These are phyloP conservation scores for Adiantum capillusveneris DNA, from an alignment of 75 land plant genomes.

Conservation along the genomic window DNA sequence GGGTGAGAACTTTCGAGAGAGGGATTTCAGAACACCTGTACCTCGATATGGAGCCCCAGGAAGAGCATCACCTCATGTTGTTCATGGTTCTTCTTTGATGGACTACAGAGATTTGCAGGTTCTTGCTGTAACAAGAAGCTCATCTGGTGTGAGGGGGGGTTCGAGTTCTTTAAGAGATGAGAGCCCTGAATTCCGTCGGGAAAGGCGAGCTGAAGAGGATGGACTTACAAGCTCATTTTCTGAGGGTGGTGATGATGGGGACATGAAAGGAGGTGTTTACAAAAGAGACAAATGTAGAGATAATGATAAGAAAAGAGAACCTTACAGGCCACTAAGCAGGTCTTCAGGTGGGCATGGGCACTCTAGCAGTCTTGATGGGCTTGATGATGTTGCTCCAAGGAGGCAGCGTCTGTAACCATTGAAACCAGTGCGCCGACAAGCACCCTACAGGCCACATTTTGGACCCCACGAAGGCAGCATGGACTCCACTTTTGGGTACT, in stretches of 20 bases:
- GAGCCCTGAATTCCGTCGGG: not conserved
- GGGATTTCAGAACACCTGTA: constrained; percentile 14
- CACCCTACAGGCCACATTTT: too few relatives aligned
- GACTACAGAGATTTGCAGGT: constrained; percentile 22
- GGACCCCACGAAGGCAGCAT: too few relatives aligned
- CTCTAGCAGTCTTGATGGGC: not conserved
- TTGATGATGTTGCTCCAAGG: too few relatives aligned
- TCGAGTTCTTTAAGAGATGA: constrained; percentile 6
- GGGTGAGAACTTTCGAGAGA: constrained; percentile 26
- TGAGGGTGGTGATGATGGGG: not conserved
- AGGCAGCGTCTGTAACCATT: too few relatives aligned
- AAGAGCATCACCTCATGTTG: constrained; percentile 32
- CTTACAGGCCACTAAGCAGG: not conserved
- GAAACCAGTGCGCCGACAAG: too few relatives aligned
- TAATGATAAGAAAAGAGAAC: not conserved
- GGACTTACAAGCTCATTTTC: not conserved
- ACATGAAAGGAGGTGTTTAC: not conserved
- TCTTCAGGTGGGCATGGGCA: not conserved
- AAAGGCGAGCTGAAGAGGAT: not conserved
- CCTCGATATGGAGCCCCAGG: constrained; percentile 27
- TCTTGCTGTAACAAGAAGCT: constrained; percentile 16
- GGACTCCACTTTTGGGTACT: too few relatives aligned
- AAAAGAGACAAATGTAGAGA: not conserved
- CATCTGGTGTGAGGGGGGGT: constrained; percentile 20
- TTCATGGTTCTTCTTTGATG: constrained; percentile 31